Evolutionary conservation across 352 stramenopile genomes (phyloP), one percentile per base, ranked within the genome.

Genomic region (Phytophthora citricola): DNA sequence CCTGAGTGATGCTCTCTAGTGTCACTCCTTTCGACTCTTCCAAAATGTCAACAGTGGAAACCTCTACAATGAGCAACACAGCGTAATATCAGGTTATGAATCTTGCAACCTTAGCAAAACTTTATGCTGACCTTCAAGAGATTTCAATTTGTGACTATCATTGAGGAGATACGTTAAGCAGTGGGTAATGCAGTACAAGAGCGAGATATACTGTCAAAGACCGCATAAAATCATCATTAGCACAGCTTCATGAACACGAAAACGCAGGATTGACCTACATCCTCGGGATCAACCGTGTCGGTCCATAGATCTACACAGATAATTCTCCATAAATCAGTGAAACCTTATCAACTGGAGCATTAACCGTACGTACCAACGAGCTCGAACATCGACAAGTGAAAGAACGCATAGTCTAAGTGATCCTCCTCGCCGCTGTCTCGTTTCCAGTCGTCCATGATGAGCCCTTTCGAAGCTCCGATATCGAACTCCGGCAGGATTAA

Each of bases 381-480:
- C 40, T 94, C 86, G 62, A 93, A 93, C 79, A 94, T 91, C 12
- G 86, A 93, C 34, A 91, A 73, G 54, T 94, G 86, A 51, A 94
- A 93, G 36, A 79, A 91, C 4, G 75, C 57, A 54, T 90, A 94
- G 47, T 90, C 72, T 44, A 94, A 68, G 27, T 74, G 51, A 27
- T 88, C 69, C 6, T 79, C 63, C 4, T 79, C 76, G 8, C 75
- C 70, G 4, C 72, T 82, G 12, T 93, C 86, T 43, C 86, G 81
- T 14, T 69, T 62, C 84, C 84, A 94, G 71, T 92, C 86, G 34
- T 91, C 83, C 49, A 71, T 60, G 50, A 94, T 87, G 3, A 92
- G 47, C 17, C 81, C 63, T 38, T 81, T 88, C 1, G 86, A 94
- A 22, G 78, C 76, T 4, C 22, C 57, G 14, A 91, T n/a, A 26